Evolutionary conservation across 345 rosid species (phyloP), one percentile per base, ranked within the genome.

Genomic region (Diplotaxis tenuifolia): DNA sequence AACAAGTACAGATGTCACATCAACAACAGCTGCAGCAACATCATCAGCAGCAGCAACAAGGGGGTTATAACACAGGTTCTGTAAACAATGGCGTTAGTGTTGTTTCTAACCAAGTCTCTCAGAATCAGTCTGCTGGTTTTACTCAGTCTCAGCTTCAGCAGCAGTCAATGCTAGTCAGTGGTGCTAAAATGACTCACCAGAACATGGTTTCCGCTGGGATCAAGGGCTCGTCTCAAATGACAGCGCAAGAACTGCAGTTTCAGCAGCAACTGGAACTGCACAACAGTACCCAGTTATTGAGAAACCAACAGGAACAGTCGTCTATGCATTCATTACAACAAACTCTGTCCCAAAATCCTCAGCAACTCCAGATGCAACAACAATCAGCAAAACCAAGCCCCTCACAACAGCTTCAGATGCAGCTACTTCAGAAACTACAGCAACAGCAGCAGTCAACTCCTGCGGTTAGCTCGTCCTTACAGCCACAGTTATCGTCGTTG

Each of bases 401-500:
- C 77, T 78, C 96, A 4, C 96, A 91, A 36, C 97, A 94, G 54
- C 96, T 85, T 72, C 97, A 89, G 27, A 60, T 89, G 80, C 97
- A 92, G 80, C 84, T 86, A 25, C 87, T 83, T 52, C 89, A 84
- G 58, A 87, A 83, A 75, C 84, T 84, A 80, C 97, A 92, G 83
- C 88, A 82, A 9, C 91, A 84, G 50, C 87, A 84, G 34, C 88
- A 82, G 66, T 71, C 79, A 45, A 45, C 7, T 62, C 73, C 83
- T 50, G 85, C 84, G 1, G 38, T 84, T 22, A 85, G 84, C 77
- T 85, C 88, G 7, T 82, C 81, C 63, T 56, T 87, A 79, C 95
- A 83, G 72, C 83, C 92, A 80, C 92, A 86, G 72, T 58, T 82
- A 80, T 74, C 80, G 21, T 49, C 82, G 71, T 69, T 81, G 74